Evolutionary conservation across 257 asterid species (phyloP).

Genomic region (Ilex aquifolium): DNA sequence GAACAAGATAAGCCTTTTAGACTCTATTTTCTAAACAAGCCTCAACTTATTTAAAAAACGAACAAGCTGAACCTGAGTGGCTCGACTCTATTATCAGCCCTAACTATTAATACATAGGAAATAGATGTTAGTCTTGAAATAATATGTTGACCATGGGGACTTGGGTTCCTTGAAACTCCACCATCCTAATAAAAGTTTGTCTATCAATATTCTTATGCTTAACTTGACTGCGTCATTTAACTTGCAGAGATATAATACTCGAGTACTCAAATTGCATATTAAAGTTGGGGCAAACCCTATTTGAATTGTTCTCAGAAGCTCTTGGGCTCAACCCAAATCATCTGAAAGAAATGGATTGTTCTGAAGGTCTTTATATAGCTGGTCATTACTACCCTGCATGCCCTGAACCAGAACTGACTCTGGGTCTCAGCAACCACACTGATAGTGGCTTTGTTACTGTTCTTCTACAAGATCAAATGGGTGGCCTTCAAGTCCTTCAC

Average conservation of each 20-base stretch:
- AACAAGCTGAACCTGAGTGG: no score
- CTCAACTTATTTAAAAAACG: no score
- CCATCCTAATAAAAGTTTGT: no score
- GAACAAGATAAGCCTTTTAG: no score
- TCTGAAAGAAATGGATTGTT: slow-evolving; percentile 8
- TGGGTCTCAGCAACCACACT: slow-evolving; percentile 9
- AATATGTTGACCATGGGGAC: no score
- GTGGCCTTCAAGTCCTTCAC: slow-evolving; percentile 22
- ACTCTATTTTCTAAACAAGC: no score
- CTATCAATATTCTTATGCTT: no score
- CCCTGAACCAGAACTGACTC: slow-evolving; percentile 18
- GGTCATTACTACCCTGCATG: slow-evolving; percentile 18
- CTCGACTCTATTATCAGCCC: no score
- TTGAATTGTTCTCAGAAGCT: slow-evolving; percentile 14
- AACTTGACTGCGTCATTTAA: neutral
- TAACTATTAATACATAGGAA: no score
- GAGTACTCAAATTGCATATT: slow-evolving; percentile 5
- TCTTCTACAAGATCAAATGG: slow-evolving; percentile 16
- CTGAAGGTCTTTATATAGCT: slow-evolving; percentile 11
- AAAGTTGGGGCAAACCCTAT: slow-evolving; percentile 2
- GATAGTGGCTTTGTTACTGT: slow-evolving; percentile 18
- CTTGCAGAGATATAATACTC: slow-evolving; percentile 7
- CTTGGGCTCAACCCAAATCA: slow-evolving; percentile 10
- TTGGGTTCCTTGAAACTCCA: no score
- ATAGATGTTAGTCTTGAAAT: no score